These are phyloP conservation scores for Eucalyptus marginata DNA, from an alignment of 345 rosid genomes.

Conservation along the genomic window DNA sequence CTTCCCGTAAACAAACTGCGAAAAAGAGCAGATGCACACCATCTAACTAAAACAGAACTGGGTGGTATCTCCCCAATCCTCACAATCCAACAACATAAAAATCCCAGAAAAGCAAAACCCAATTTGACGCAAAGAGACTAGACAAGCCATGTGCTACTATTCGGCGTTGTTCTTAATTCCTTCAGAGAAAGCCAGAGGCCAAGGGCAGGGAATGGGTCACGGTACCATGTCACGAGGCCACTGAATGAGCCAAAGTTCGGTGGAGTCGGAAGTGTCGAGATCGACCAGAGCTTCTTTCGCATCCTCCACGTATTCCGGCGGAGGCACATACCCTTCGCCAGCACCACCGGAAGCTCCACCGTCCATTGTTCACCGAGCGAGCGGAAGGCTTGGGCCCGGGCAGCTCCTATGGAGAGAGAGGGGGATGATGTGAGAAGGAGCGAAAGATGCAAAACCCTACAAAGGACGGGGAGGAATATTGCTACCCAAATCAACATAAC, in stretches of 20 bases:
- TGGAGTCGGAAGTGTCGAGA: conserved; percentile 7
- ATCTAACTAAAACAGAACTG: not conserved
- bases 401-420: not conserved
- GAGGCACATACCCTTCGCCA: conserved; percentile 17
- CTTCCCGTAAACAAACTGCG: not conserved
- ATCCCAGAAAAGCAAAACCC: not conserved
- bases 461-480: not conserved
- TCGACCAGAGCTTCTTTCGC: conserved; percentile 24
- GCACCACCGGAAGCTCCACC: not conserved
- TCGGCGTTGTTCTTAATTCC: not conserved
- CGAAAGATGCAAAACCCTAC: not conserved
- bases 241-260: conserved; percentile 81
- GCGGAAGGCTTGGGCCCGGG: not conserved
- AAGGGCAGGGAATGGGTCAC: not conserved
- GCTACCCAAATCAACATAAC: not conserved
- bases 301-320: conserved; percentile 26
- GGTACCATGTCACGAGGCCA: conserved; percentile 53
- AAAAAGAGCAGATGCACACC: not conserved
- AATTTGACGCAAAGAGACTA: not conserved
- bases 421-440: not conserved
- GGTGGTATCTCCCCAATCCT: not conserved
- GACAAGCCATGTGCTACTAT: not conserved
- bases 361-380: not conserved
- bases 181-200: not conserved
- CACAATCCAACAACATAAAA: not conserved